A percentile compares a stretch with the other conserved stretches of the same genome.
Conservation (phyloP, 768 basidiomycete genomes). For the Collybiopsis confluens region DNA sequence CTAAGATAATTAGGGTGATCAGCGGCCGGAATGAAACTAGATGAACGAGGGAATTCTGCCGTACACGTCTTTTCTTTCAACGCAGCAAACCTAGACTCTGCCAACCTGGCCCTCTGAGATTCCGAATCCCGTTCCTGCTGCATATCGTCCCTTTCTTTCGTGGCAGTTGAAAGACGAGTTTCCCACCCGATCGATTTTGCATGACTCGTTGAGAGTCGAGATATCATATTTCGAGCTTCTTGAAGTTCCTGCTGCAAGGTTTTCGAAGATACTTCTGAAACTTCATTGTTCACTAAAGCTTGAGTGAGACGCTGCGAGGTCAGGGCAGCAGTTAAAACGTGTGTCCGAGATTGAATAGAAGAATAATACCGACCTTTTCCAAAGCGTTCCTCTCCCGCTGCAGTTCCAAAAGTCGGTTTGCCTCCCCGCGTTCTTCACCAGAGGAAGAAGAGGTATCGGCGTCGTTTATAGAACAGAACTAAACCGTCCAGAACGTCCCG, state of each 20-base stretch:
- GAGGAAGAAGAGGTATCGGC: constrained; percentile 16
- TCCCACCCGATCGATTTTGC: constrained; percentile 73
- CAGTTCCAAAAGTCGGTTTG: constrained; percentile 25
- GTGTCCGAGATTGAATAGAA: background rate
- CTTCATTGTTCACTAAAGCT: constrained; percentile 76
- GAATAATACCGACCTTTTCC: constrained; percentile 45
- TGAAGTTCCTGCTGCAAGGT: constrained; percentile 70
- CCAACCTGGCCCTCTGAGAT: constrained; percentile 57
- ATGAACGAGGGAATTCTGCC: constrained; percentile 8
- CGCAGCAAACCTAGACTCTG: constrained; percentile 61
- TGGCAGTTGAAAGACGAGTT: constrained; percentile 53
- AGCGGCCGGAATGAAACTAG: too few relatives aligned
- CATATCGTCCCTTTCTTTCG: constrained; percentile 79
- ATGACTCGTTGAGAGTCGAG: constrained; percentile 63
- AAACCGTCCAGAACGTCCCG: constrained; percentile 6
- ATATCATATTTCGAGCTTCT: constrained; percentile 62
- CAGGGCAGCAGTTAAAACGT: background rate
- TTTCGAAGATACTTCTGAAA: constrained; percentile 76
- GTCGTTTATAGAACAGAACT: constrained; percentile 13
- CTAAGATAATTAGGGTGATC: constrained; percentile 30
- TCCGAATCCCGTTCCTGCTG: constrained; percentile 79
- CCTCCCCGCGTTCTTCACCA: constrained; percentile 25
- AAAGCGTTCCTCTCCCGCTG: constrained; percentile 56
- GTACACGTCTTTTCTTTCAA: constrained; percentile 66
- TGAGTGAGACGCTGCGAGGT: constrained; percentile 64